Evolutionary conservation across 257 asterid genomes (phyloP).

Genomic region (Plantago elongata): DNA sequence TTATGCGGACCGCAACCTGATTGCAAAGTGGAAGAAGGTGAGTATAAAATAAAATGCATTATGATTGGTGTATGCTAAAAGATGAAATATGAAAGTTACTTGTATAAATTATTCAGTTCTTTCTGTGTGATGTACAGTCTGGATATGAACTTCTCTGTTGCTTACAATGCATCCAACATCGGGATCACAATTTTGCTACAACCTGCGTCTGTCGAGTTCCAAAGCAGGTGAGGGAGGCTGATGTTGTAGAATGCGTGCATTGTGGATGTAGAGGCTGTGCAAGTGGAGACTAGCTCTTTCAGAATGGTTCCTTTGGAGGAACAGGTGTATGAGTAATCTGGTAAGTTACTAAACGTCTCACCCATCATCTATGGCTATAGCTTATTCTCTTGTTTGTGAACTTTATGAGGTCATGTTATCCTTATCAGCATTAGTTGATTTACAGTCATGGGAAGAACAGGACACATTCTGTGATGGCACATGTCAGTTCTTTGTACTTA

Average conservation of each 20-base stretch:
- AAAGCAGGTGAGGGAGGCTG: conserved; percentile 47
- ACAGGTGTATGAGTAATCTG: background rate
- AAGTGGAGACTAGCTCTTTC: conserved; percentile 37
- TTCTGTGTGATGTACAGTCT: conserved; percentile 30
- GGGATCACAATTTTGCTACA: conserved; percentile 50
- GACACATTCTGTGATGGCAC: too few species aligned
- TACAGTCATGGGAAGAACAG: too few species aligned
- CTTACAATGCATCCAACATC: conserved; percentile 46
- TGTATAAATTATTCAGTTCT: background rate
- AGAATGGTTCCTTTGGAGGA: background rate
- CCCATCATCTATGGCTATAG: background rate
- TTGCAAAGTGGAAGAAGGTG: conserved; percentile 56
- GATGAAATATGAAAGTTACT: conserved; percentile 1
- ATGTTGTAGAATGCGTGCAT: conserved; percentile 52
- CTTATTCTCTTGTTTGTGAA: background rate
- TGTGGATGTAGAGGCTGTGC: conserved; percentile 57
- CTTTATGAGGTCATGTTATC: too few species aligned
- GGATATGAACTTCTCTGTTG: conserved; percentile 58
- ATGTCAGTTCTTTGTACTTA: too few species aligned
- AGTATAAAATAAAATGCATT: background rate
- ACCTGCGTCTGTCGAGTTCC: conserved; percentile 62
- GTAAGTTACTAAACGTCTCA: conserved; percentile 1
- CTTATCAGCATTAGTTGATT: too few species aligned
- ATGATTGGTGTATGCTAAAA: background rate
- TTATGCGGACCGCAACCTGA: conserved; percentile 45